Base-by-base conservation (phyloP, 2,329 filamentous ascomycete genomes). In the Rachicladosporium sp. region DNA sequence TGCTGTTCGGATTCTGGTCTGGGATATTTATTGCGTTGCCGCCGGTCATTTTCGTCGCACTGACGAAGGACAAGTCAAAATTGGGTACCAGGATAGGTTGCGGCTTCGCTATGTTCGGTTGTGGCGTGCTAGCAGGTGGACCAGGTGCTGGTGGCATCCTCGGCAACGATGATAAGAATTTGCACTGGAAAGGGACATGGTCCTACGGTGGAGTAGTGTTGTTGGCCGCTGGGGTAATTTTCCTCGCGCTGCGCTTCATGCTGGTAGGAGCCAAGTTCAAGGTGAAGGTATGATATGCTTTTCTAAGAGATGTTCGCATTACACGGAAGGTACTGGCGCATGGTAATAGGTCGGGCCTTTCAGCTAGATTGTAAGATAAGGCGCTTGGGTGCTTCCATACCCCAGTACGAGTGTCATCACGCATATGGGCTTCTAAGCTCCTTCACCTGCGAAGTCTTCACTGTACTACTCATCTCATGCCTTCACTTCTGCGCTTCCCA, bases 11-110 rank as follows among this genome's bases (percentile, higher is more conserved):
- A 11, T 65, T 67, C 50, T 64, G 65, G 46, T 59, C 54, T 13
- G 67, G 66, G 32, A 60, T 62, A 31, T 58, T 68, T 49, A 58
- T 67, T 34, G 54, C 63, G 1, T 48, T 69, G 27, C 62, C 63
- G 4, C 59, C 64, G 1, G 56, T 63, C 1, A 54, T 56, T 33
- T 61, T 69, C 36, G 55, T 57, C 4, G 48, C 44, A 2, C 47
- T 70, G 10, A 67, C 64, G 0, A 40, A 48, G n/a, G 56, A 69
- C 45, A 61, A 62, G 44, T 48, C 52, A 11, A 61, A 56, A 40
- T 51, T 69, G 9, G 67, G 67, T 4, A 66, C 62, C 2, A 52
- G 66, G 4, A 61, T 67, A 10, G 65, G 66, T 1, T 54, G 56
- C 54, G 57, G 55, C 1, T 65, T 58, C 41, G 53, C 54, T 0